Evolutionary conservation across 179 eudicot genomes (phyloP).

Genomic region (Silene coronaria): DNA sequence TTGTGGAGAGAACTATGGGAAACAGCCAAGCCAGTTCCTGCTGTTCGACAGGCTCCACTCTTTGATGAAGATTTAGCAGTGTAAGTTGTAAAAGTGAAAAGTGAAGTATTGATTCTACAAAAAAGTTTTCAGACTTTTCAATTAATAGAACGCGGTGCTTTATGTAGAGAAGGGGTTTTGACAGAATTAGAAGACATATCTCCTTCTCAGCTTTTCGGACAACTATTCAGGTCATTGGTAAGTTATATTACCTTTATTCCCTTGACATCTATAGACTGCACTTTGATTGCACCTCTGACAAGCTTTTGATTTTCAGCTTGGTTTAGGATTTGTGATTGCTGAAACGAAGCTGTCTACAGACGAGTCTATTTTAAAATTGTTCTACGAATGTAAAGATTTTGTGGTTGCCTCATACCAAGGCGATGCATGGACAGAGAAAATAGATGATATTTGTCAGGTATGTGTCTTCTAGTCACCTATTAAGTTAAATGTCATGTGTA

Average conservation of each 20-base stretch:
- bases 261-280: neutral
- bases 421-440: conserved; percentile 59
- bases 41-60: conserved; percentile 86
- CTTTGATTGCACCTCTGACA: conserved; percentile 2
- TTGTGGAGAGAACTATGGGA: conserved; percentile 98
- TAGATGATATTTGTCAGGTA: conserved; percentile 95
- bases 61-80: conserved; percentile 90
- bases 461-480: neutral
- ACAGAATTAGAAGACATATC: conserved; percentile 55
- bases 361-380: conserved; percentile 48
- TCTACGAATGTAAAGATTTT: conserved; percentile 76
- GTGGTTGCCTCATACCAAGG: conserved; percentile 61
- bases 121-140: neutral
- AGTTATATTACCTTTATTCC: conserved; percentile 22
- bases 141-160: conserved; percentile 21
- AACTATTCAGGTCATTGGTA: conserved; percentile 76
- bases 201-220: conserved; percentile 71
- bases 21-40: conserved; percentile 86
- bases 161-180: conserved; percentile 74
- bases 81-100: conserved; percentile 39
- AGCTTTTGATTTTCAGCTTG: conserved; percentile 46
- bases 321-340: conserved; percentile 67
- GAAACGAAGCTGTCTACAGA: conserved; percentile 59
- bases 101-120: conserved; percentile 2
- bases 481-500: neutral